Evolutionary conservation across 495 filamentous ascomycete genomes (phyloP).

Genomic region (Xeromyces bisporus): DNA sequence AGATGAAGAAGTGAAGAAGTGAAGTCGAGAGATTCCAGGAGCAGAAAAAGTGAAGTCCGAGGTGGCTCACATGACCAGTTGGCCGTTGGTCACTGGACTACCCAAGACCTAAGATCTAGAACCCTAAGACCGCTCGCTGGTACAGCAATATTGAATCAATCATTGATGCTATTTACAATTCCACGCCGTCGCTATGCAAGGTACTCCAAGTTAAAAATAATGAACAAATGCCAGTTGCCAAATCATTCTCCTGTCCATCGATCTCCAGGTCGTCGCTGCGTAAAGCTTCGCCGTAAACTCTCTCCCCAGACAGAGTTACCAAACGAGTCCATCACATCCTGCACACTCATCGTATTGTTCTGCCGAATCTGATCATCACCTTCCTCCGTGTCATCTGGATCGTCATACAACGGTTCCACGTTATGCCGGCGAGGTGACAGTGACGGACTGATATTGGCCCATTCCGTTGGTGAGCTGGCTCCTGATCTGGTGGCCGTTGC

Average conservation of each 20-base stretch:
- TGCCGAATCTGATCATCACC: conserved; percentile 18
- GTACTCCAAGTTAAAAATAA: background rate
- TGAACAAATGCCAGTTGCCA: background rate
- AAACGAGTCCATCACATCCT: conserved; percentile 64
- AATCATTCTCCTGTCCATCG: background rate
- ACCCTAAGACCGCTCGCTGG: too few relatives aligned
- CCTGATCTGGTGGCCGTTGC: conserved; percentile 14
- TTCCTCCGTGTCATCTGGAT: conserved; percentile 7
- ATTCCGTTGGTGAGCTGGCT: conserved; percentile 24
- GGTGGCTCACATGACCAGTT: too few relatives aligned
- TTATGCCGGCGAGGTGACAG: conserved; percentile 21
- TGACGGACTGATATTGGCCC: conserved; percentile 28
- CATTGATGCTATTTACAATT: too few relatives aligned
- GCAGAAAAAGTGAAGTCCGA: too few relatives aligned
- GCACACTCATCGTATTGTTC: conserved; percentile 54
- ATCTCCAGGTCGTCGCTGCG: conserved; percentile 41
- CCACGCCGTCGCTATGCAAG: conserved; percentile 18
- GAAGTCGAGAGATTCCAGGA: too few relatives aligned
- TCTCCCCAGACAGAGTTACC: conserved; percentile 83
- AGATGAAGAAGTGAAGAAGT: too few relatives aligned
- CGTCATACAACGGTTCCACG: conserved; percentile 17
- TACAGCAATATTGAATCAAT: too few relatives aligned
- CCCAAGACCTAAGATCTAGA: too few relatives aligned
- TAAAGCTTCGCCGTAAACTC: conserved; percentile 80
- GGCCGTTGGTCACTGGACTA: too few relatives aligned